Base-by-base conservation (phyloP, 2,329 filamentous ascomycete species). In the Cordyceps cateniannulata region DNA sequence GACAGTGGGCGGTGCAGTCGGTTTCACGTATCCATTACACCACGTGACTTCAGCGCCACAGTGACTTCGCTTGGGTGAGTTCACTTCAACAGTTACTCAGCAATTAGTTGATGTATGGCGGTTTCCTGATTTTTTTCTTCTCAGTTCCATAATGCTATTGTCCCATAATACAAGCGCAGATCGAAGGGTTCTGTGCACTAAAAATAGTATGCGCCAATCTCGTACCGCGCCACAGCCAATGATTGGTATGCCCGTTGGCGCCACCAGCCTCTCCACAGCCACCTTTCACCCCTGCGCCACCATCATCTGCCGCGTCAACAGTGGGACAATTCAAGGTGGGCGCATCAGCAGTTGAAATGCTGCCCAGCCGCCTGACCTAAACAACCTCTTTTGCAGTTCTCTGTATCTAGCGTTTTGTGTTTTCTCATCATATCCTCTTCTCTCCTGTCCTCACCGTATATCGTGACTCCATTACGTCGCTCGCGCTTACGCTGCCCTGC, bases 81-180 rank as follows among this genome's bases (percentile, higher is more conserved):
- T 22, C 7, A 6, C n/a, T 7, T 22, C 16, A 18, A 20, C n/a
- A 8, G n/a, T 18, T 20, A 42, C 38, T 42, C n/a, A 42, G 5
- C 16, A 42, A 16, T 42, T 4, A 12, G 32, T 35, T 12, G 32
- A 20, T 20, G n/a, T 7, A 20, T 45, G 42, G 27, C 8, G 25
- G 12, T 42, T 18, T 8, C 47, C 20, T 10, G 10, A n/a, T 27
- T 44, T 32, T 55, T n/a, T 54, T 44, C 38, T 6, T n/a, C 38
- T 25, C 25, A 16, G 40, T 49, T 16, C 4, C n/a, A 40, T 12
- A 22, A 14, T 51, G 20, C 10, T 22, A n/a, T 24, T 24, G 48
- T 59, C 57, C 57, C 48, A 52, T 47, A 52, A 45, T 52, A 59
- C 57, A 59, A 51, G 40, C 48, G 57, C 38, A 59, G 57, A 59